Conservation (phyloP, 805 yeast species). For the Lipomyces oligophaga region DNA sequence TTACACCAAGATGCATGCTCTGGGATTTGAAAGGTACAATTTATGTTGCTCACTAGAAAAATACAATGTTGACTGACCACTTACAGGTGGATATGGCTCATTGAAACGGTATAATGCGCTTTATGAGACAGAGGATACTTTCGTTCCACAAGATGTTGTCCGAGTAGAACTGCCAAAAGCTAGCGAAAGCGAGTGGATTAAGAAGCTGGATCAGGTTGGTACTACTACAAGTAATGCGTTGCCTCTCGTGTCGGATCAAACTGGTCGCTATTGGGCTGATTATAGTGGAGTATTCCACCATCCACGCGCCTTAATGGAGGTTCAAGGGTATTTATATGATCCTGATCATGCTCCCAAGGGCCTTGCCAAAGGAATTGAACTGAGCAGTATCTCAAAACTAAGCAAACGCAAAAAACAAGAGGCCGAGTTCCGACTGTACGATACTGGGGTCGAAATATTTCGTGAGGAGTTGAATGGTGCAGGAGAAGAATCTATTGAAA, state of each 20-base stretch:
- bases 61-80: background rate
- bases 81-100: slow-evolving; percentile 50
- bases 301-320: slow-evolving; percentile 54
- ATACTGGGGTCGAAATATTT: slow-evolving; percentile 62
- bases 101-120: slow-evolving; percentile 36
- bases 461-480: slow-evolving; percentile 35
- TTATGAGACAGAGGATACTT: slow-evolving; percentile 18
- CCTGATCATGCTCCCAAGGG: slow-evolving; percentile 38
- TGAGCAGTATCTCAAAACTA: background rate
- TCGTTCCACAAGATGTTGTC: slow-evolving; percentile 28
- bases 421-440: slow-evolving; percentile 34
- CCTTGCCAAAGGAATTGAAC: slow-evolving; percentile 33
- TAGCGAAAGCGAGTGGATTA: slow-evolving; percentile 58
- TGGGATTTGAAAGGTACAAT: slow-evolving; percentile 65
- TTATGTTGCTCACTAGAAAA: background rate
- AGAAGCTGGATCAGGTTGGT: slow-evolving; percentile 51
- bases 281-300: slow-evolving; percentile 63
- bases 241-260: slow-evolving; percentile 40
- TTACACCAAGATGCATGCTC: slow-evolving; percentile 74
- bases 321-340: slow-evolving; percentile 58
- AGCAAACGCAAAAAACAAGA: too few species aligned
- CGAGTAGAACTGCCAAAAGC: slow-evolving; percentile 41
- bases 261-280: slow-evolving; percentile 74
- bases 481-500: slow-evolving; percentile 52
- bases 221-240: slow-evolving; percentile 8